These are phyloP conservation scores for Ascosphaera apis DNA, from an alignment of 2,329 filamentous ascomycete species.

Conservation along the genomic window DNA sequence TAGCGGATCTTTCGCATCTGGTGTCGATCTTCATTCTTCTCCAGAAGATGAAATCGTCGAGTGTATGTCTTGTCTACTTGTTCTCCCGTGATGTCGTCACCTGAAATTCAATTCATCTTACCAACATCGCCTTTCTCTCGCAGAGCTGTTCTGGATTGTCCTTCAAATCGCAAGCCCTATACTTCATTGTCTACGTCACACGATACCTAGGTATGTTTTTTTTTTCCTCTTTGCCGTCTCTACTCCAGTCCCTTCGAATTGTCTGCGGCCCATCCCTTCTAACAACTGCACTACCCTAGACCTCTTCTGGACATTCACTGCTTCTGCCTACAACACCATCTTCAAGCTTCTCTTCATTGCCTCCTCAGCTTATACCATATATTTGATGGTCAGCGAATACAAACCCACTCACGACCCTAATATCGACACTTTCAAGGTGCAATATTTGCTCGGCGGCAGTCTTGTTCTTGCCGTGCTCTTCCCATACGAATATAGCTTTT, in stretches of 20 bases:
- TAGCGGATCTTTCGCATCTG: constrained; percentile 89
- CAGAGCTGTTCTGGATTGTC: constrained; percentile 95
- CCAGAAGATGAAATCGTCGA: constrained; percentile 87
- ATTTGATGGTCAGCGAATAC: constrained; percentile 94
- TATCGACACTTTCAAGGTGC: constrained; percentile 88
- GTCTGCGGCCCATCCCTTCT: constrained; percentile 5
- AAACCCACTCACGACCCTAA: constrained; percentile 95
- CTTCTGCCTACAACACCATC: constrained; percentile 70
- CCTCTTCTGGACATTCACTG: constrained; percentile 61
- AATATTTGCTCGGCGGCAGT: constrained; percentile 72
- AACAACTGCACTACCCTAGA: constrained; percentile 28
- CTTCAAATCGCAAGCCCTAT: constrained; percentile 94
- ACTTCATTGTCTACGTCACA: constrained; percentile 80
- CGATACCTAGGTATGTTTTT: constrained; percentile 52
- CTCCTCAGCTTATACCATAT: constrained; percentile 80
- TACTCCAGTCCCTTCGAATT: background rate
- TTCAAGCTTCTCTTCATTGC: constrained; percentile 93
- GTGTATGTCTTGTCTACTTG: constrained; percentile 36
- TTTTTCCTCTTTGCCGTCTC: background rate
- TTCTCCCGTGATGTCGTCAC: too few species aligned
- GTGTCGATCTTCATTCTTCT: constrained; percentile 82
- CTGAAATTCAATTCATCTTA: too few species aligned
- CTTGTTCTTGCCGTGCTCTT: constrained; percentile 58
- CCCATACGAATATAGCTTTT: constrained; percentile 59
- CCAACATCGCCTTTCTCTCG: constrained; percentile 6